These are phyloP conservation scores for Aquilaria sinensis DNA, from an alignment of 345 rosid species.

Conservation along the genomic window DNA sequence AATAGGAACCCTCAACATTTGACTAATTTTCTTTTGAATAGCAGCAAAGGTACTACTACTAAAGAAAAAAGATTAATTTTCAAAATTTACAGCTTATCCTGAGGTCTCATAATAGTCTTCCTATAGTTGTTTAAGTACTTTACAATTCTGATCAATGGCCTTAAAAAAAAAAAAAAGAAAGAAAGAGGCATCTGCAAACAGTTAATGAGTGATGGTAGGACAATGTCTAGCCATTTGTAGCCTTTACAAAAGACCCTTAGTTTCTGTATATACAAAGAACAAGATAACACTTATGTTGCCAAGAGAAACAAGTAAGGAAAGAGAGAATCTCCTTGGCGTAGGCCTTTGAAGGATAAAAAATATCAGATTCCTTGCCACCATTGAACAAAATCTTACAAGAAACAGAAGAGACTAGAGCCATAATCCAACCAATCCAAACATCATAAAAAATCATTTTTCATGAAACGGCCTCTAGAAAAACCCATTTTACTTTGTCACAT, in stretches of 20 bases:
- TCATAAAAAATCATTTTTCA: neutral
- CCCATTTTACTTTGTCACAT: neutral
- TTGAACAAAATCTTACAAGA: too few relatives aligned
- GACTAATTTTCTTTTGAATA: too few relatives aligned
- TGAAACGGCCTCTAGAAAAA: neutral
- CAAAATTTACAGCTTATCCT: too few relatives aligned
- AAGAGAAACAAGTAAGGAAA: neutral
- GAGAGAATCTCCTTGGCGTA: too few relatives aligned
- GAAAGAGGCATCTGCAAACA: neutral
- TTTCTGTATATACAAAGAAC: neutral
- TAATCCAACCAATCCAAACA: neutral
- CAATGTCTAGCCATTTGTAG: neutral
- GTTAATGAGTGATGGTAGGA: neutral
- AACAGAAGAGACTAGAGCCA: neutral
- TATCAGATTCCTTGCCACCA: too few relatives aligned
- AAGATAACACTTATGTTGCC: neutral
- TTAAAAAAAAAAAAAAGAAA: neutral
- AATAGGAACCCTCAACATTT: too few relatives aligned
- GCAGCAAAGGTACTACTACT: too few relatives aligned
- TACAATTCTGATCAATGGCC: too few relatives aligned
- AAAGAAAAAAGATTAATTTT: too few relatives aligned
- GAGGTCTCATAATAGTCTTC: too few relatives aligned
- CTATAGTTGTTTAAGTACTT: too few relatives aligned
- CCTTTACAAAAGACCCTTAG: neutral
- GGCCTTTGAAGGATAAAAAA: too few relatives aligned